These are phyloP conservation scores for Cytospora schulzeri DNA, from an alignment of 2,329 filamentous ascomycete species.

Conservation along the genomic window DNA sequence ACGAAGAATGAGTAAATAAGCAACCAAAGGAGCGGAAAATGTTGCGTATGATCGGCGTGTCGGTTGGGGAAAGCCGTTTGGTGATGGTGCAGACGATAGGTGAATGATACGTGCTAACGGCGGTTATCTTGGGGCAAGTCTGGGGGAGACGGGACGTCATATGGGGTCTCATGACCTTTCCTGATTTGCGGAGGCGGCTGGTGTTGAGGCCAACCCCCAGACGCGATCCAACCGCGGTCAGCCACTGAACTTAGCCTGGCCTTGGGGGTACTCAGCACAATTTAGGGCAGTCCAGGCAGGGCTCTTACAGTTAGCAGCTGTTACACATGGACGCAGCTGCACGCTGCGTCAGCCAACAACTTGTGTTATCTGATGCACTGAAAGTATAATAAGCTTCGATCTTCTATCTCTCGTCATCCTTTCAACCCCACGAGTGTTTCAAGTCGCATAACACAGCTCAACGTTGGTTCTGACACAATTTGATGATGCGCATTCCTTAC, in stretches of 20 bases:
- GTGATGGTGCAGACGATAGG: background rate
- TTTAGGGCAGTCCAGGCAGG: background rate
- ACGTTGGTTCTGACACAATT: background rate
- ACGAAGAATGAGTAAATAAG: background rate
- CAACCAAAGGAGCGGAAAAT: background rate
- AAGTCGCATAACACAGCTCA: background rate
- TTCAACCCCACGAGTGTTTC: background rate
- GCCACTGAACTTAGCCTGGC: background rate
- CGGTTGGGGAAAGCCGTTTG: background rate
- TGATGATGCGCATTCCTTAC: background rate
- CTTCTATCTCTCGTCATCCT: background rate
- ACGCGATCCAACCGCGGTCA: background rate
- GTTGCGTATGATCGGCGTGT: background rate
- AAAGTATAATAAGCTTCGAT: too few species aligned
- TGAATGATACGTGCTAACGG: conserved; percentile 17
- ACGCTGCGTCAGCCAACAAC: too few species aligned
- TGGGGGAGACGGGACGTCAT: conserved; percentile 22
- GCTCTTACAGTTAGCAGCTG: background rate
- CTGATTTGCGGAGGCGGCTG: conserved; percentile 6
- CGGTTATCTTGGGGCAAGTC: conserved; percentile 22
- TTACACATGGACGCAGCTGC: too few species aligned
- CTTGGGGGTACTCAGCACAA: background rate
- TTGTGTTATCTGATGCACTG: too few species aligned
- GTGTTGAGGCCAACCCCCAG: background rate
- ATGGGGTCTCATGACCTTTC: conserved; percentile 15